Evolutionary conservation across 805 yeast species (phyloP).

Genomic region (Torulaspora quercuum): DNA sequence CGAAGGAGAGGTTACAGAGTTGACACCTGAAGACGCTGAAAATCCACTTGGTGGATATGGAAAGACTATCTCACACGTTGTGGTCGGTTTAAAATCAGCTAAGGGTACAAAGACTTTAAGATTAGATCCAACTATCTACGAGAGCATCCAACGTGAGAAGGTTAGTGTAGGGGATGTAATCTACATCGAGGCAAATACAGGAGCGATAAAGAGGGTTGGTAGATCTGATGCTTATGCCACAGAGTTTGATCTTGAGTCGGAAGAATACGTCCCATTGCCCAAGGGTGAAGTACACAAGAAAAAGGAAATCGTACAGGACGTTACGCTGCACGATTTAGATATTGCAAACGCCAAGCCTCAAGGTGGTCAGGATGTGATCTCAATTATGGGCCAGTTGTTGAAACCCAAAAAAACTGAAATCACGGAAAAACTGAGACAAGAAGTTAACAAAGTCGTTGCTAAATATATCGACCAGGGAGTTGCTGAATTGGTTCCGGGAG

Average conservation of each 20-base stretch:
- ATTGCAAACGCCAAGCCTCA: slow-evolving; percentile 93
- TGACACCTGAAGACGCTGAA: slow-evolving; percentile 93
- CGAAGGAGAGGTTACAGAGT: slow-evolving; percentile 96
- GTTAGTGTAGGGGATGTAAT: slow-evolving; percentile 95
- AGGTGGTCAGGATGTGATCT: slow-evolving; percentile 94
- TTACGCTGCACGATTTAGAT: slow-evolving; percentile 92
- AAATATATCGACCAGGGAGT: slow-evolving; percentile 97
- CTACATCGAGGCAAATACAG: slow-evolving; percentile 95
- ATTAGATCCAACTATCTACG: slow-evolving; percentile 89
- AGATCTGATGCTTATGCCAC: slow-evolving; percentile 98
- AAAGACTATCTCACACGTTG: slow-evolving; percentile 89
- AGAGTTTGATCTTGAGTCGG: slow-evolving; percentile 97
- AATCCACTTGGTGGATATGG: slow-evolving; percentile 98
- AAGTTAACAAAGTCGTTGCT: slow-evolving; percentile 92
- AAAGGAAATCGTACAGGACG: slow-evolving; percentile 97
- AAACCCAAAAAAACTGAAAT: slow-evolving; percentile 96
- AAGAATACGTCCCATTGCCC: slow-evolving; percentile 97
- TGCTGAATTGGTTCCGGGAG: slow-evolving; percentile 98
- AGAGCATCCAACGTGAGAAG: slow-evolving; percentile 90
- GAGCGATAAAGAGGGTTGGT: slow-evolving; percentile 95
- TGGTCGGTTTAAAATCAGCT: slow-evolving; percentile 89
- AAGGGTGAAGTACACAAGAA: slow-evolving; percentile 98
- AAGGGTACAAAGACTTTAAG: slow-evolving; percentile 86
- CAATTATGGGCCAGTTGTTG: slow-evolving; percentile 95
- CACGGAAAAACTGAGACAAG: slow-evolving; percentile 89